phyloP scores from a whole-genome alignment of 352 stramenopile species.

The Globisporangium cederbergense region DNA sequence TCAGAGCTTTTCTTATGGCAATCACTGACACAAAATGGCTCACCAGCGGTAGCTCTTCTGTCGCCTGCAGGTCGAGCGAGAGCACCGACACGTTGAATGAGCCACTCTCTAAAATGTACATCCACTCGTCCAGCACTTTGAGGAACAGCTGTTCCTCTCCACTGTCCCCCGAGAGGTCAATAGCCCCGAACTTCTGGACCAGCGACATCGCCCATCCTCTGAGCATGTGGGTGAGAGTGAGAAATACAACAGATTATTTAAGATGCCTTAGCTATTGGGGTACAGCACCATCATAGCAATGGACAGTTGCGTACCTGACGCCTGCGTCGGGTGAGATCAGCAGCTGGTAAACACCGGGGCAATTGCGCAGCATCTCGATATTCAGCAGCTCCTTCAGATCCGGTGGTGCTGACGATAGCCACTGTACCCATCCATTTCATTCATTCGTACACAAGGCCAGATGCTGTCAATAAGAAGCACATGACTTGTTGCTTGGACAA shows the following conservation, averaged over 20 bases:
- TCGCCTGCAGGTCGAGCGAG: conserved; percentile 63
- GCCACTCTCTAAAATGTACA: conserved; percentile 80
- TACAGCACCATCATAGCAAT: neutral
- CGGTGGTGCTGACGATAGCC: conserved; percentile 32
- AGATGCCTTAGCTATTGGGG: neutral
- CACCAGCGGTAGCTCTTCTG: conserved; percentile 67
- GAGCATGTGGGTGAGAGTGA: neutral
- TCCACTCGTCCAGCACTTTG: conserved; percentile 82
- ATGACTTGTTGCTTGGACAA: neutral
- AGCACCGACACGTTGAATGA: conserved; percentile 72
- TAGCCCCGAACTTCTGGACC: conserved; percentile 51
- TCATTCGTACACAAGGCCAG: neutral
- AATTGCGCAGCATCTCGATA: conserved; percentile 50
- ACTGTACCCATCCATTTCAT: conserved; percentile 22
- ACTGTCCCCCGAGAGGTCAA: conserved; percentile 51
- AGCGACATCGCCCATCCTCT: conserved; percentile 66
- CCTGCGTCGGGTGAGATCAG: conserved; percentile 76
- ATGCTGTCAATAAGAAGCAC: neutral
- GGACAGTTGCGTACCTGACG: conserved; percentile 44
- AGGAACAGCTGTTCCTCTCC: conserved; percentile 49
- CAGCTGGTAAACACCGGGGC: conserved; percentile 66
- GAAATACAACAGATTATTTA: neutral
- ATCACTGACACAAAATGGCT: conserved; percentile 3
- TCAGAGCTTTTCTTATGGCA: neutral
- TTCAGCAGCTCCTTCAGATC: conserved; percentile 36